A percentile compares a stretch with the other conserved stretches of the same genome.
Evolutionary conservation across 164 flowering plant genomes (phyloP).

Genomic region (Hamamelis virginiana): DNA sequence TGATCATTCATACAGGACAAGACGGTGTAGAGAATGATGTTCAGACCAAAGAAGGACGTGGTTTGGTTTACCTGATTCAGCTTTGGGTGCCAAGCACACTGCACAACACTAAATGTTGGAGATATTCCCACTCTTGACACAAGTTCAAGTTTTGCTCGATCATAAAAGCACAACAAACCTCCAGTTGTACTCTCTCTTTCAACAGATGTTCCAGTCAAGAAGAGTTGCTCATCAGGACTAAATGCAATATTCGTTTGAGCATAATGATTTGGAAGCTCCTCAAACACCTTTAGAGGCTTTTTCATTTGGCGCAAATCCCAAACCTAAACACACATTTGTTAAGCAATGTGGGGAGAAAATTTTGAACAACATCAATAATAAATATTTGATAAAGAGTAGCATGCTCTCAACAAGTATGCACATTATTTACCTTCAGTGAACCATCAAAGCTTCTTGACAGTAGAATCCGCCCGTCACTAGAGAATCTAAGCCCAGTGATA

Average conservation of each 20-base stretch:
- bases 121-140: conserved; percentile 92
- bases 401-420: conserved; percentile 3
- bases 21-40: neutral
- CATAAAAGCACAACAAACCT: conserved; percentile 83
- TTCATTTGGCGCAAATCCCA: conserved; percentile 95
- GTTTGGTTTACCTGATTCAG: conserved; percentile 80
- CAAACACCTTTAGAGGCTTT: conserved; percentile 66
- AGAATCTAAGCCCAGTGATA: conserved; percentile 82
- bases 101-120: conserved; percentile 87
- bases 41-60: neutral
- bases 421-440: conserved; percentile 71
- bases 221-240: conserved; percentile 91
- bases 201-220: conserved; percentile 93
- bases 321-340: conserved; percentile 48
- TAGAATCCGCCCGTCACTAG: conserved; percentile 71
- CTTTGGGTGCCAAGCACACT: conserved; percentile 94
- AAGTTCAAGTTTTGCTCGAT: conserved; percentile 76
- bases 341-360: neutral
- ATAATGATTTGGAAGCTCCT: conserved; percentile 90
- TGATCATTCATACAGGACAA: neutral
- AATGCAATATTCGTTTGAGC: conserved; percentile 88
- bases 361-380: neutral
- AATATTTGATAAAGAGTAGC: neutral
- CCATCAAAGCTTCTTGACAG: conserved; percentile 88
- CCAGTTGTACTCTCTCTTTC: conserved; percentile 81